These are phyloP conservation scores for Exophiala calicioides DNA, from an alignment of 2,329 filamentous ascomycete species.

Conservation along the genomic window DNA sequence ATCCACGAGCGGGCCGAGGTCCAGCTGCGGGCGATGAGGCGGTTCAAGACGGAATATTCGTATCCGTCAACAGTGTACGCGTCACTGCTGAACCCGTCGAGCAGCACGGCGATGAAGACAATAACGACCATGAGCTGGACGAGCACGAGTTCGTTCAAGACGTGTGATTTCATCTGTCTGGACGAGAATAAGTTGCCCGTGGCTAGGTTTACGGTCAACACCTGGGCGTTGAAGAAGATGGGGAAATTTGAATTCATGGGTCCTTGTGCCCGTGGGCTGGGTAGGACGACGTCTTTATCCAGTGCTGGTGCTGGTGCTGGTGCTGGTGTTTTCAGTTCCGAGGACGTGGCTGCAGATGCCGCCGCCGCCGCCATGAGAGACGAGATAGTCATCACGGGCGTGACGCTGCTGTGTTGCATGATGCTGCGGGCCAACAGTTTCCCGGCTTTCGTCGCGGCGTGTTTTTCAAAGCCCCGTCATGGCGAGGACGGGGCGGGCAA, in stretches of 20 bases:
- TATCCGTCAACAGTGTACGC: slow-evolving; percentile 31
- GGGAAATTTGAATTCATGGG: slow-evolving; percentile 35
- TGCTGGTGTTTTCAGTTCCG: too few species aligned
- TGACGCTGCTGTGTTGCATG: slow-evolving; percentile 36
- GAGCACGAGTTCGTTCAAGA: slow-evolving; percentile 32
- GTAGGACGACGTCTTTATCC: too few species aligned
- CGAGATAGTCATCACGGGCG: slow-evolving; percentile 35
- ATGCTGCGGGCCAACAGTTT: slow-evolving; percentile 31
- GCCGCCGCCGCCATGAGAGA: slow-evolving; percentile 29
- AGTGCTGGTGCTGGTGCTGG: too few species aligned
- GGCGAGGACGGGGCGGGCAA: too few species aligned
- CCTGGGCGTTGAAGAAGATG: slow-evolving; percentile 33
- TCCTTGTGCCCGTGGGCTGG: neutral
- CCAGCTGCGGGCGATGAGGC: slow-evolving; percentile 32
- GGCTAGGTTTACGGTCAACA: slow-evolving; percentile 32
- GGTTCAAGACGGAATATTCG: slow-evolving; percentile 34
- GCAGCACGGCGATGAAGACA: slow-evolving; percentile 12
- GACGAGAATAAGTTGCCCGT: slow-evolving; percentile 35
- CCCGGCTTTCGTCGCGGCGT: slow-evolving; percentile 32
- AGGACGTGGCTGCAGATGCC: neutral
- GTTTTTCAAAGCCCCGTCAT: slow-evolving; percentile 30
- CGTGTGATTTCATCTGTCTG: slow-evolving; percentile 37
- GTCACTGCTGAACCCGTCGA: slow-evolving; percentile 26
- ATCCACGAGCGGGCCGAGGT: slow-evolving; percentile 31
- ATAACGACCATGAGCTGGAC: slow-evolving; percentile 36